Evolutionary conservation across 495 filamentous ascomycete genomes (phyloP), one percentile per base, ranked within the genome.

Genomic region (Aspergillus baeticus): DNA sequence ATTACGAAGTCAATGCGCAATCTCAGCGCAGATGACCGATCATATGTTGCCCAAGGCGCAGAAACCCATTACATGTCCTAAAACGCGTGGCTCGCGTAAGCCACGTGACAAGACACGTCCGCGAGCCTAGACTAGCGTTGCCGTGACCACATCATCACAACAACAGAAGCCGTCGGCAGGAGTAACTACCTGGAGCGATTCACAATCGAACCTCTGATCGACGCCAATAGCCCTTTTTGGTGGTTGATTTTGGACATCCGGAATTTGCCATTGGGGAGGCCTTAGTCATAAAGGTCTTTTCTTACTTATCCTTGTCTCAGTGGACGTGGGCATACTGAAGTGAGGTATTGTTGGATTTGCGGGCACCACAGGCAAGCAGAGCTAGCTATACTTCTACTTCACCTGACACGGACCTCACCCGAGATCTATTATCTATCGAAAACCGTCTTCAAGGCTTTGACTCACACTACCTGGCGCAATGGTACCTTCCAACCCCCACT

Each of bases 31-130:
- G 26, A 3, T 29, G 26, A 29, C 36, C 14, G 36, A 38, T 14
- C 36, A 38, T 14, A 11, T 17, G 36, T 14, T 3, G 36, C 36
- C 4, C 10, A 18, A 6, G 10, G 13, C 1, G 17, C 21, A 33
- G 6, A 3, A 52, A 33, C 46, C 46, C 56, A 63, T 66, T 54
- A 58, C 49, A 61, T 37, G 60, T 66, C 64, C 64, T 55, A 63
- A 64, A 63, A 69, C 66, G 63, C 66, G 66, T 31, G 15, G 31
- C 34, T 1, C 59, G 59, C 58, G 55, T 21, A 11, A 48, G 43
- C 57, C 66, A 66, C 66, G 60, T 63, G 60, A 1, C 11, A 43
- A 14, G 36, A 55, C 55, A 54, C 54, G 51, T 49, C 23, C 38
- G 37, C 35, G 2, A 2, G 37, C 41, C 18, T 31, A 41, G 59